Evolutionary conservation across 768 basidiomycete genomes (phyloP).

Genomic region (Coprinopsis marcescibilis): DNA sequence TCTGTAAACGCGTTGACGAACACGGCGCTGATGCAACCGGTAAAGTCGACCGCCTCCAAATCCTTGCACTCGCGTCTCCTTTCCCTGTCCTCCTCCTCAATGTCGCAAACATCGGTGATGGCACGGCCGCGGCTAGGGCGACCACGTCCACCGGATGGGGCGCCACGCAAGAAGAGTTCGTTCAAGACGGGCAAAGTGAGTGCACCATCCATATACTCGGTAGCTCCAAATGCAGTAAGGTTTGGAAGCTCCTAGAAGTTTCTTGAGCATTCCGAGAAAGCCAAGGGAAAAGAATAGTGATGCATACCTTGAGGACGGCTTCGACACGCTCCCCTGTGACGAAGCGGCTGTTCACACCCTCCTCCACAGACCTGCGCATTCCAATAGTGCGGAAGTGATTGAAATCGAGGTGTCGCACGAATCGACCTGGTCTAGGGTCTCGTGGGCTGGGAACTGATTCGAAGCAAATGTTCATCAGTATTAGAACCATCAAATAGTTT

Average conservation of each 20-base stretch:
- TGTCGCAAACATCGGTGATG: slow-evolving; percentile 44
- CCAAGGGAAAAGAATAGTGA: slow-evolving; percentile 4
- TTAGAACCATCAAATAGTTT: slow-evolving; percentile 1
- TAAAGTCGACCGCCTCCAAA: slow-evolving; percentile 86
- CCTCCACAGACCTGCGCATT: slow-evolving; percentile 87
- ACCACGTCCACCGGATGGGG: slow-evolving; percentile 61
- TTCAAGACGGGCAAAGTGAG: slow-evolving; percentile 79
- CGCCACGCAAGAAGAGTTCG: slow-evolving; percentile 86
- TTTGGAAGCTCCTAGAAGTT: slow-evolving; percentile 77
- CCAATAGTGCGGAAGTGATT: slow-evolving; percentile 97
- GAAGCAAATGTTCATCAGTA: slow-evolving; percentile 7
- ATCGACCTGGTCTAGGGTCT: slow-evolving; percentile 72
- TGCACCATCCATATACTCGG: slow-evolving; percentile 97
- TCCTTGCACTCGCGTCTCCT: slow-evolving; percentile 68
- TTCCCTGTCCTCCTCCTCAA: slow-evolving; percentile 74
- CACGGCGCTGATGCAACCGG: slow-evolving; percentile 89
- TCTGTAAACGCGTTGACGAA: slow-evolving; percentile 84
- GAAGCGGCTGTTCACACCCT: slow-evolving; percentile 84
- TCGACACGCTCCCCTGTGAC: slow-evolving; percentile 87
- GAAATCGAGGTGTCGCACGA: slow-evolving; percentile 86
- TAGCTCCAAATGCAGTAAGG: slow-evolving; percentile 84
- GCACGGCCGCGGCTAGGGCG: slow-evolving; percentile 61
- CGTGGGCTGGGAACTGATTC: slow-evolving; percentile 60
- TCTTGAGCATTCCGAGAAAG: slow-evolving; percentile 11
- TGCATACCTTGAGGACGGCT: slow-evolving; percentile 65